Evolutionary conservation across 306 rosid species (phyloP).

Genomic region (Clitoria ternatea): DNA sequence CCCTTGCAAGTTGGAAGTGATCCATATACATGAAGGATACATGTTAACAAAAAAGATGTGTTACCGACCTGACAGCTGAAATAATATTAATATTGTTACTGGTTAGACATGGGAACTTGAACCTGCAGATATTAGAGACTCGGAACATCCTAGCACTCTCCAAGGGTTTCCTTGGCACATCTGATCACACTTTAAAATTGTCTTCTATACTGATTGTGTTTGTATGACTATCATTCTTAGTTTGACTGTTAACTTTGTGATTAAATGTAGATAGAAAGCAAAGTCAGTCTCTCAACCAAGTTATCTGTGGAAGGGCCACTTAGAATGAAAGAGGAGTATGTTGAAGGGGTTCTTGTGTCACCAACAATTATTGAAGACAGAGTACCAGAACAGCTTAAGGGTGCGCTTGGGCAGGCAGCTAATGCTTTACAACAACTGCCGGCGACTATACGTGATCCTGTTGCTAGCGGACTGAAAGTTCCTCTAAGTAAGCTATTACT

Average conservation of each 20-base stretch:
- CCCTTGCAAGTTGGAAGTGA: too few relatives aligned
- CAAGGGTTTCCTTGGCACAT: too few relatives aligned
- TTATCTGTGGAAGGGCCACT: conserved; percentile 90
- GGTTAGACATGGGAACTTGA: too few relatives aligned
- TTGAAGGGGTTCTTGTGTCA: conserved; percentile 69
- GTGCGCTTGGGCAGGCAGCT: conserved; percentile 75
- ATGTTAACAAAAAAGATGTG: too few relatives aligned
- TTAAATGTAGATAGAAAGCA: conserved; percentile 73
- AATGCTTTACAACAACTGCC: conserved; percentile 82
- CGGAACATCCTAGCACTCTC: too few relatives aligned
- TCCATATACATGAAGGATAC: too few relatives aligned
- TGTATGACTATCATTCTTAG: not conserved
- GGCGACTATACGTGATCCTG: conserved; percentile 60
- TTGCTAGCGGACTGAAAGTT: conserved; percentile 67
- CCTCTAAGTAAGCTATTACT: conserved; percentile 64
- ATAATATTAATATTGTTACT: too few relatives aligned
- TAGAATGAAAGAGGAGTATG: conserved; percentile 90
- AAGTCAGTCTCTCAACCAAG: conserved; percentile 57
- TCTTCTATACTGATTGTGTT: conserved; percentile 5
- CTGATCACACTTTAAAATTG: conserved; percentile 2
- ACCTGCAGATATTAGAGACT: too few relatives aligned
- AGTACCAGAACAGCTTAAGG: conserved; percentile 83
- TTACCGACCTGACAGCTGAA: too few relatives aligned
- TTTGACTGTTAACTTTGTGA: conserved; percentile 3
- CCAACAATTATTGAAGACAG: conserved; percentile 80